phyloP scores from a whole-genome alignment of 225 moss, liverwort and hornwort species.

The Sphagnum contortum region DNA sequence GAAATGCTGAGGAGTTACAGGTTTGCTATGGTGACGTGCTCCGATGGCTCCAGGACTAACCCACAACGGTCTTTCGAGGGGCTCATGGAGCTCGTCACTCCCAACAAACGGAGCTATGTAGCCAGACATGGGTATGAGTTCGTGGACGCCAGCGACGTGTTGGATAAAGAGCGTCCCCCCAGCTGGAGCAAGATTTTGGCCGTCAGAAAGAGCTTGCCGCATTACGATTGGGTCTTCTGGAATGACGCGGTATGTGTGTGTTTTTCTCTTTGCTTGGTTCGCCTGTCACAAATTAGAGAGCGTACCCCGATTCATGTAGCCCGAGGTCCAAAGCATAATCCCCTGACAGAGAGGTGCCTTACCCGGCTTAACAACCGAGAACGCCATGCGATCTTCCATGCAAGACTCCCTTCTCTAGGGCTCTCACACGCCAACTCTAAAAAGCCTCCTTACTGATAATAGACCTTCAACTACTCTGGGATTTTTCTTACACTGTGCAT shows the following conservation, averaged over 20 bases:
- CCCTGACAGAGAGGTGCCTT: too few species aligned
- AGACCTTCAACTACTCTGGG: too few species aligned
- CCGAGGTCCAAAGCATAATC: too few species aligned
- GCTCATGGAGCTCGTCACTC: conserved; percentile 81
- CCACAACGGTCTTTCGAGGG: conserved; percentile 94
- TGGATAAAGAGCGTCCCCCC: conserved; percentile 81
- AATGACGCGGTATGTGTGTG: conserved; percentile 81
- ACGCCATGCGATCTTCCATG: too few species aligned
- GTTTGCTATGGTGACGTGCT: conserved; percentile 97
- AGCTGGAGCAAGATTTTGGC: conserved; percentile 99
- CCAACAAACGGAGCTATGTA: conserved; percentile 81
- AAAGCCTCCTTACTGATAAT: too few species aligned
- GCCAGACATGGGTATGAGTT: conserved; percentile 89
- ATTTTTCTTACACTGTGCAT: too few species aligned
- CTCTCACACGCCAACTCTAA: neutral
- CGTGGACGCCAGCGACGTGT: conserved; percentile 82
- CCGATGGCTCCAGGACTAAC: conserved; percentile 82
- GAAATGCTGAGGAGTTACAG: conserved; percentile 26
- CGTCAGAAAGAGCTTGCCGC: conserved; percentile 72
- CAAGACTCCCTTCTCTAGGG: neutral
- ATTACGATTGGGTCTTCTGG: conserved; percentile 97
- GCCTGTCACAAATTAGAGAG: too few species aligned
- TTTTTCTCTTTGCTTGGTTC: neutral
- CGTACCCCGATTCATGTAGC: too few species aligned
- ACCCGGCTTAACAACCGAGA: too few species aligned